Base-by-base conservation (phyloP, 768 basidiomycete species). In the Sarcodon sp. region DNA sequence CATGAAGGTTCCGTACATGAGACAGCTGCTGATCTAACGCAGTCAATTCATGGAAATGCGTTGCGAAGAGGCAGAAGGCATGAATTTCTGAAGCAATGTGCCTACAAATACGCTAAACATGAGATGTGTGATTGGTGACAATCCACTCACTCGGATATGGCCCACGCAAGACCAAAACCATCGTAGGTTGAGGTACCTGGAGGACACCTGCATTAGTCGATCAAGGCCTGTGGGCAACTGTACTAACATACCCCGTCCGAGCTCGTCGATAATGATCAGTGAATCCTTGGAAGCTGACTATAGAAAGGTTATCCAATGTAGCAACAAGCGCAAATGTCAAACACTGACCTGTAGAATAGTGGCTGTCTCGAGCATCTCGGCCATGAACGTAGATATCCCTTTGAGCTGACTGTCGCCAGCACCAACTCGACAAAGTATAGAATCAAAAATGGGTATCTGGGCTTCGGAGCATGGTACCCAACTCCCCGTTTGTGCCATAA, bases 321-420 rank as follows among this genome's bases (percentile, higher is more conserved):
- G n/a, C 6, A 18, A 11, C 38, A 10, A 34, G 27, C 32, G 8
- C 12, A 36, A 31, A 35, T 10, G 33, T 43, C n/a, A 47, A n/a
- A 37, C 33, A 57, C 79, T 31, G 35, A 89, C 90, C 57, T 84
- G 76, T 38, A 99, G 73, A 57, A 98, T 98, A 0, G 87, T 89
- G 0, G 96, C 93, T 0, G 93, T 98, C 64, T 99, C 96, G 31
- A 99, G 73, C 96, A 98, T 98, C 64, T 99, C 96, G 1, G 92
- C 93, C 94, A 98, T 98, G 63, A 99, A 99, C 0, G 94, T 99
- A 21, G 91, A 94, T 0, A 99, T 90, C 9, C 96, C 96, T 64
- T 96, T 98, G 41, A 98, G 67, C 60, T 98, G 94, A 61, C 88
- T 93, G 61, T 99, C 96, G 0, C 96, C 96, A 0, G 96, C 96